Conservation (phyloP, 768 basidiomycete genomes). For the Collybiopsis confluens region DNA sequence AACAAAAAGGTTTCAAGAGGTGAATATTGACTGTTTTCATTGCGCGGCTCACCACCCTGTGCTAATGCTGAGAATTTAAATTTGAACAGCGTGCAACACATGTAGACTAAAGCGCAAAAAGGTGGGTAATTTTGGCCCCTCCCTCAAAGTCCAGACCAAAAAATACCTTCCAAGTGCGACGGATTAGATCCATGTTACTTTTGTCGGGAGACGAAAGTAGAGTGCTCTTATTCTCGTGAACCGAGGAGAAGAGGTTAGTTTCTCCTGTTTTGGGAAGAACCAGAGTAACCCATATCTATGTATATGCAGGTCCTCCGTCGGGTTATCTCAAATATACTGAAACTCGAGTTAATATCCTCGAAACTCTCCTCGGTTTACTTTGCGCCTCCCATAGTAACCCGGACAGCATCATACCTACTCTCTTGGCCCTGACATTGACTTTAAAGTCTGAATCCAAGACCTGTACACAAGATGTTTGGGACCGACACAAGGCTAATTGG, state of each 20-base stretch:
- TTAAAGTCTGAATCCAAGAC: constrained; percentile 17
- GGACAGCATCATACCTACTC: constrained; percentile 8
- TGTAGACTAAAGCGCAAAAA: constrained; percentile 28
- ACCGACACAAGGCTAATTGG: constrained; percentile 21
- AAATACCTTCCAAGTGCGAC: constrained; percentile 16
- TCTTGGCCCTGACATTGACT: constrained; percentile 11
- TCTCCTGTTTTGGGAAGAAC: no score
- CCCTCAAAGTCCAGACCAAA: background rate
- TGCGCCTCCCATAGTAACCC: constrained; percentile 1
- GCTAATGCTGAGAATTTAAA: background rate
- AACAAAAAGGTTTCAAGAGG: constrained; percentile 22
- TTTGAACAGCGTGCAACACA: constrained; percentile 23
- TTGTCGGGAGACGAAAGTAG: constrained; percentile 22
- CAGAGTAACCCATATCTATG: no score
- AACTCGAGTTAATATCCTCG: constrained; percentile 23
- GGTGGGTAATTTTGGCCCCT: constrained; percentile 9
- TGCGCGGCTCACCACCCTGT: background rate
- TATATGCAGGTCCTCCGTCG: constrained; percentile 19
- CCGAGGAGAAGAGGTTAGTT: constrained; percentile 19
- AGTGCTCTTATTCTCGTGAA: constrained; percentile 26
- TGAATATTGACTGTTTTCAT: background rate
- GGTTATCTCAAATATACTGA: constrained; percentile 26
- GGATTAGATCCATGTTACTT: constrained; percentile 26
- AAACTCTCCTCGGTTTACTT: constrained; percentile 25
- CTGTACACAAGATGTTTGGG: constrained; percentile 27